Evolutionary conservation across 2,329 filamentous ascomycete species (phyloP).

Genomic region (Fusarium protoensiforme): DNA sequence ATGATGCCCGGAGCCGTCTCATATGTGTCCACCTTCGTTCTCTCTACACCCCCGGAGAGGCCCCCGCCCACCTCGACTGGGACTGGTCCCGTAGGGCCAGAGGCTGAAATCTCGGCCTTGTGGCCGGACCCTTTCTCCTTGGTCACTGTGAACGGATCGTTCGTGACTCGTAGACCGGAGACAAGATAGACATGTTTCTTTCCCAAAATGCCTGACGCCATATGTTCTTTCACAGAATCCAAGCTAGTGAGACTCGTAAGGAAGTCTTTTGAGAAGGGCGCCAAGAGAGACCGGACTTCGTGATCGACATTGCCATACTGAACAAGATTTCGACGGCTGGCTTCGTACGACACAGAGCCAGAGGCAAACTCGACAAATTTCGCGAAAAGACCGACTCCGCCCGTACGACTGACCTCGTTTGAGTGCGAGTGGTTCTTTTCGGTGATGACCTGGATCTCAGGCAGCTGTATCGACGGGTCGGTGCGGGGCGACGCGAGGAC

Average conservation of each 20-base stretch:
- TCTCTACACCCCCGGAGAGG: neutral
- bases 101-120: neutral
- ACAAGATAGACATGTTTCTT: neutral
- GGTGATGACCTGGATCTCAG: neutral
- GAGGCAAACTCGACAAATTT: neutral
- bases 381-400: neutral
- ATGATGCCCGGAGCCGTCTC: neutral
- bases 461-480: neutral
- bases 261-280: neutral
- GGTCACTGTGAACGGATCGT: neutral
- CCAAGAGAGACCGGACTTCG: neutral
- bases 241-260: neutral
- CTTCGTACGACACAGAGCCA: neutral
- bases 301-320: neutral
- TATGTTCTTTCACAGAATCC: neutral
- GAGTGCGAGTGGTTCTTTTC: neutral
- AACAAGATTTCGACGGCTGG: neutral
- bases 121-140: neutral
- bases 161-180: neutral
- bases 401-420: neutral
- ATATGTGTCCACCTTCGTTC: neutral
- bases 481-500: neutral
- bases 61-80: neutral
- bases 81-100: neutral
- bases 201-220: neutral